Evolutionary conservation across 768 basidiomycete genomes (phyloP), one percentile per base, ranked within the genome.

Genomic region (Serendipita indica): DNA sequence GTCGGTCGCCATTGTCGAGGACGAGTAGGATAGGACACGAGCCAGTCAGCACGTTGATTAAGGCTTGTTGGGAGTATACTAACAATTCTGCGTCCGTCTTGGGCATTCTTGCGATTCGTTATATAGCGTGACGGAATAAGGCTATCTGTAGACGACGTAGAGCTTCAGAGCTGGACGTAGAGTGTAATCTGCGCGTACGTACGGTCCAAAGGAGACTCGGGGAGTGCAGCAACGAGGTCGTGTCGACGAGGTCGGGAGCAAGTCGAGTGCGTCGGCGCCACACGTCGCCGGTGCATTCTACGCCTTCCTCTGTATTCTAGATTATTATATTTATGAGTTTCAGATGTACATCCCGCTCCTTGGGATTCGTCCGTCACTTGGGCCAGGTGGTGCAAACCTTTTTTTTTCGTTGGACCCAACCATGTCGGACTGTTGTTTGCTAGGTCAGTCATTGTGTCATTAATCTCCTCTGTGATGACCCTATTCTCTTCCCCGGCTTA

Each of bases 401-500:
- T 43, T 43, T 43, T n/a, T 43, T n/a, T 18, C 18, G 41, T 43
- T 54, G 32, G 22, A n/a, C 49, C 49, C 30, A 30, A 54, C 49
- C 49, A 54, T 28, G 49, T 54, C 49, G 5, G 22, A n/a, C n/a
- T n/a, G n/a, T n/a, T n/a, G n/a, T 28, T 18, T 30, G 7, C 22
- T 18, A 54, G 49, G 49, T 54, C 32, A 28, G 49, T 54, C 32
- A 30, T 10, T 16, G 7, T 54, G 22, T 20, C 30, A 28, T 20
- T 54, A 22, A 37, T 27, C 20, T 28, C 10, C 32, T 20, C 49
- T 54, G n/a, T 68, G 82, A 85, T 85, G 84, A 83, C 79, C 75
- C 76, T 75, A 78, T 86, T 86, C 85, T 86, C 84, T 87, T 86
- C 84, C 84, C 84, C 84, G 84, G 83, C 84, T 72, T 86, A 86